Evolutionary conservation across 768 basidiomycete species (phyloP), one percentile per base, ranked within the genome.

Genomic region (Cyclocybe aegerita): DNA sequence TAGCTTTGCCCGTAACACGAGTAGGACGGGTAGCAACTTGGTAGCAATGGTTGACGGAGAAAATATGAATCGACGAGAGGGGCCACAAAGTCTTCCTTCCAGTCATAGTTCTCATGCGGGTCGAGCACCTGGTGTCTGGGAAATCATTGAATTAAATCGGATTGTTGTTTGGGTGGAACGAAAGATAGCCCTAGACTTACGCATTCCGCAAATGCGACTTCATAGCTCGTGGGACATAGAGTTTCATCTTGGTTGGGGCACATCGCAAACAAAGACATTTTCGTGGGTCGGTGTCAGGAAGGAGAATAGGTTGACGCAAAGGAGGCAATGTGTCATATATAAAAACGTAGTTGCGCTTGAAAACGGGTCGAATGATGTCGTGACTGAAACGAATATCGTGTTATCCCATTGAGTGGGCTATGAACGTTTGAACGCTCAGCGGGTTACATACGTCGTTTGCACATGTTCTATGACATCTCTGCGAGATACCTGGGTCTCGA

Each of bases 391-490:
- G 6, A 39, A 38, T 15, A 2, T 15, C 48, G 15, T 9, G 29
- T 33, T 15, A 40, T 9, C 16, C 4, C 37, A 44, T 36, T 10
- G 10, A 34, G 7, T 14, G 15, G 11, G 17, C 32, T 7, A 15
- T 12, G 35, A 11, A 12, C 2, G 29, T 31, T n/a, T n/a, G n/a
- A n/a, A n/a, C n/a, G n/a, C n/a, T n/a, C n/a, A n/a, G 34, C 6
- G 31, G 39, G 6, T 9, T 16, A 7, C 52, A 30, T 31, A 48
- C 52, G 34, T 48, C 32, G 43, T 40, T 32, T 16, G 14, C 7
- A 51, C 41, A 43, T 58, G 56, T n/a, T 37, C 34, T 9, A 55
- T 39, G n/a, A 40, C 58, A 32, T 15, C 17, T 6, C 11, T 9
- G 4, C 54, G 51, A 14, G 42, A 34, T 15, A 49, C 49, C 6